These are phyloP conservation scores for Eurotiales sp. DNA, from an alignment of 2,329 filamentous ascomycete species.

Conservation along the genomic window DNA sequence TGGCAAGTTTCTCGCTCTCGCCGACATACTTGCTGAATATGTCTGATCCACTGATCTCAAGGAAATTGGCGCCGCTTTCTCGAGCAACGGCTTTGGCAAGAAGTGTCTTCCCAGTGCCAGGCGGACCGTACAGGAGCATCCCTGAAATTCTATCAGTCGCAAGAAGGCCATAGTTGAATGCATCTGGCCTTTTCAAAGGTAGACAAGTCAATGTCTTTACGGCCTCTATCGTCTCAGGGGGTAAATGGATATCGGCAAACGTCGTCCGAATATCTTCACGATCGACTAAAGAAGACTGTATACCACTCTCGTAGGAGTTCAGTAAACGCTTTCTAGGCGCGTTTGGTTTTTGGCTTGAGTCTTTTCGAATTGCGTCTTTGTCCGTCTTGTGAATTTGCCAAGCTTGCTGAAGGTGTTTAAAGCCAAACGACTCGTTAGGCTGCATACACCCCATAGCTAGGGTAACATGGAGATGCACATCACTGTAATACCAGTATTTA, in stretches of 20 bases:
- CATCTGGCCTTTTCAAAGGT: conserved; percentile 81
- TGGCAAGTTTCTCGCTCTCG: conserved; percentile 93
- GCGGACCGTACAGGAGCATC: conserved; percentile 81
- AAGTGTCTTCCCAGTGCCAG: conserved; percentile 62
- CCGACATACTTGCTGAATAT: conserved; percentile 97
- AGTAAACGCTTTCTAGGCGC: too few relatives aligned
- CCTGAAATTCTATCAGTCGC: conserved; percentile 88
- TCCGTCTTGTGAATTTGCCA: background rate
- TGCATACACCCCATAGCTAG: conserved; percentile 50
- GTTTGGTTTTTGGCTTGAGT: conserved; percentile 28
- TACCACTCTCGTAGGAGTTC: too few relatives aligned
- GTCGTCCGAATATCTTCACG: conserved; percentile 78
- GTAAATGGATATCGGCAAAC: conserved; percentile 81
- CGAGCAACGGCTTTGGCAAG: conserved; percentile 63
- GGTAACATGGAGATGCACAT: conserved; percentile 58
- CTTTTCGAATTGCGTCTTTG: conserved; percentile 24
- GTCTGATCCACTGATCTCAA: conserved; percentile 85
- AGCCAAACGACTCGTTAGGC: conserved; percentile 37
- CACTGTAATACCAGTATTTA: conserved; percentile 56
- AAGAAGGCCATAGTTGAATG: conserved; percentile 93
- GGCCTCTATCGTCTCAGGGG: conserved; percentile 76
- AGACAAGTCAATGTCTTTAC: conserved; percentile 85
- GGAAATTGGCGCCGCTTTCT: conserved; percentile 62
- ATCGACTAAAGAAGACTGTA: conserved; percentile 79
- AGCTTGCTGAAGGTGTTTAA: conserved; percentile 34